Evolutionary conservation across 352 stramenopile genomes (phyloP).

Genomic region (Pythium sp.): DNA sequence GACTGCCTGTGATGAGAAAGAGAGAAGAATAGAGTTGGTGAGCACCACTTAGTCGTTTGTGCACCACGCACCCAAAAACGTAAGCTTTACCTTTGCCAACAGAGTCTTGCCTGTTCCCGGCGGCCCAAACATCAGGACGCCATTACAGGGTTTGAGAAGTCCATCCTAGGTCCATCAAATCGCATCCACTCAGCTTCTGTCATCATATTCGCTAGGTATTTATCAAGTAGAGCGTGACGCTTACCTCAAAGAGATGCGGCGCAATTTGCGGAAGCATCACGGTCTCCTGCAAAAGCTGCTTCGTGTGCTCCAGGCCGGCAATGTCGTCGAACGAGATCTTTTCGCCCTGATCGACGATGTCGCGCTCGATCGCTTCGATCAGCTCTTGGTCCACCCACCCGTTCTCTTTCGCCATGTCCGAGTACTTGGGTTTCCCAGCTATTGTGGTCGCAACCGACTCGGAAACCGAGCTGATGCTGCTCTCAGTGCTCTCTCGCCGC

Average conservation of each 20-base stretch:
- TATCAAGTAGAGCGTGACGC: not conserved
- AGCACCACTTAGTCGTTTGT: not conserved
- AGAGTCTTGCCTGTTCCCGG: slow-evolving; percentile 91
- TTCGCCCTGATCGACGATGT: slow-evolving; percentile 75
- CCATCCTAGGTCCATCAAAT: slow-evolving; percentile 43
- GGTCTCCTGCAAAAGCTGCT: slow-evolving; percentile 79
- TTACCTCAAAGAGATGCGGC: slow-evolving; percentile 75
- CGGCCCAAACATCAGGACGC: slow-evolving; percentile 85
- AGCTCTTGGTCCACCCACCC: slow-evolving; percentile 77
- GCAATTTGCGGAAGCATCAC: slow-evolving; percentile 86
- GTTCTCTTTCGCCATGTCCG: slow-evolving; percentile 68
- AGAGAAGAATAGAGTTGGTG: not conserved
- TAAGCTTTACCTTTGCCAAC: slow-evolving; percentile 47
- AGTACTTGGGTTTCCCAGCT: slow-evolving; percentile 67
- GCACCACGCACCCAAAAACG: not conserved
- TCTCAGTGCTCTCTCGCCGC: slow-evolving; percentile 19
- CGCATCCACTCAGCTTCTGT: no score
- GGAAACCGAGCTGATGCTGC: slow-evolving; percentile 11
- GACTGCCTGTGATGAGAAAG: slow-evolving; percentile 52
- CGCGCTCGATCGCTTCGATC: slow-evolving; percentile 83
- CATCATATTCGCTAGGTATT: no score
- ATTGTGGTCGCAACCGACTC: not conserved
- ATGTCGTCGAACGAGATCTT: slow-evolving; percentile 77
- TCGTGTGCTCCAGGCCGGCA: slow-evolving; percentile 73
- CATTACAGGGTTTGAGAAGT: slow-evolving; percentile 75